Evolutionary conservation across 2,329 filamentous ascomycete genomes (phyloP).

Genomic region (Talaromyces sp.): DNA sequence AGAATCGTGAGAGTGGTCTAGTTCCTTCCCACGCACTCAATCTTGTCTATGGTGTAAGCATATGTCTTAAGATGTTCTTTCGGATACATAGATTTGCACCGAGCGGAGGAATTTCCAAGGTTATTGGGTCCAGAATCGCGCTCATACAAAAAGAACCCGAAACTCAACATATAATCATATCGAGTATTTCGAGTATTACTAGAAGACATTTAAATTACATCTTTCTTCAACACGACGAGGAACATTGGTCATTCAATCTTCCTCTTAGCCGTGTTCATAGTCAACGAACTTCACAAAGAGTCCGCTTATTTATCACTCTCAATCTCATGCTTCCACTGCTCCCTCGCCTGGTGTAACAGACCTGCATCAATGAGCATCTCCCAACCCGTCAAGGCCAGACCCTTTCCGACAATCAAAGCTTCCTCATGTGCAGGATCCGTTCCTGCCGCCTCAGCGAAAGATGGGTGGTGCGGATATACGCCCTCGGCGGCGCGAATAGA

Average conservation of each 20-base stretch:
- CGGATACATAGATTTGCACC: neutral
- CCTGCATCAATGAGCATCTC: constrained; percentile 29
- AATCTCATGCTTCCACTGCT: constrained; percentile 25
- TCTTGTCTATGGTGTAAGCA: neutral
- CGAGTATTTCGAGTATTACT: too few relatives aligned
- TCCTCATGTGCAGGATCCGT: constrained; percentile 40
- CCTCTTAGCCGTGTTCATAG: too few relatives aligned
- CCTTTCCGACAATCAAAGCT: constrained; percentile 47
- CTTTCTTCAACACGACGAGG: too few relatives aligned
- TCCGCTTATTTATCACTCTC: neutral
- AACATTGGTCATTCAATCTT: too few relatives aligned
- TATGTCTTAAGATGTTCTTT: neutral
- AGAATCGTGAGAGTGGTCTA: neutral
- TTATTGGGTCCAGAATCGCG: too few relatives aligned
- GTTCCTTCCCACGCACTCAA: neutral
- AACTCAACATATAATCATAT: too few relatives aligned
- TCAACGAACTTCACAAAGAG: neutral
- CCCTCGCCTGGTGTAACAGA: constrained; percentile 25
- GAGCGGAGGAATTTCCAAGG: too few relatives aligned
- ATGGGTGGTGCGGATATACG: constrained; percentile 35
- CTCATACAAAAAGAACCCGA: too few relatives aligned
- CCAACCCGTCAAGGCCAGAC: constrained; percentile 41
- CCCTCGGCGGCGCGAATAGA: constrained; percentile 41
- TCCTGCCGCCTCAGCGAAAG: constrained; percentile 46
- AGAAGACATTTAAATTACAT: too few relatives aligned